Evolutionary conservation across 257 asterid genomes (phyloP), one percentile per base, ranked within the genome.

Genomic region (Salvia hispanica): DNA sequence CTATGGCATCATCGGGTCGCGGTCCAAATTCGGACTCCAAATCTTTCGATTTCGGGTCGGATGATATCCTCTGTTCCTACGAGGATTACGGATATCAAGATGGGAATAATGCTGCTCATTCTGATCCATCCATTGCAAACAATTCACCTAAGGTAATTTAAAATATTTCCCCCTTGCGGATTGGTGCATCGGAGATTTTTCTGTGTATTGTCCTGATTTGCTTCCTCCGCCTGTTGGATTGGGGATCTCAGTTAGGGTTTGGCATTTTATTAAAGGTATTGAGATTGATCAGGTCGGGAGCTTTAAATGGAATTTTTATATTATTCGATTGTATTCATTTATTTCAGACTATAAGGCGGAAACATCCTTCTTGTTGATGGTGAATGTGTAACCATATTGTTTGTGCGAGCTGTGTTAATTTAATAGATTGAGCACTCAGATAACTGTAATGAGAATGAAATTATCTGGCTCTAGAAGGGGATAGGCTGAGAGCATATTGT

Each of bases 1-100:
- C 81, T 65, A 92, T 92, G 98, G 97, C 95, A 40, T 42, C 66
- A 18, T 92, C 96, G 58, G 92, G 95, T 68, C 86, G 88, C 68
- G 77, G 75, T 11, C 77, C 65, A 72, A 77, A 71, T 66, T 71
- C 83, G 77, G 87, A 79, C 60, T 78, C 92, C 13, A 89, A 87
- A 66, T 83, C 84, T 42, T 93, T 86, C 82, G 92, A 80, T 79
- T 88, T 93, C 66, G 98, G 73, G 21, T 78, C 95, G n/a, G 97
- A 93, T 75, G 96, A 93, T 80, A 82, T 90, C 40, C 88, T 93
- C 59, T 85, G 92, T 70, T 88, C 97, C 2, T 88, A 88, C 68
- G 92, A 88, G 75, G 95, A 90, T 77, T 86, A 69, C 70, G 88
- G 76, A 44, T 79, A 80, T 73, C 92, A 77, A 71, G 98, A 86